Percentiles rank a stretch among this genome's conserved stretches.
Conservation (phyloP, 441 rosid genomes). For the Syzygium syzygioides region DNA sequence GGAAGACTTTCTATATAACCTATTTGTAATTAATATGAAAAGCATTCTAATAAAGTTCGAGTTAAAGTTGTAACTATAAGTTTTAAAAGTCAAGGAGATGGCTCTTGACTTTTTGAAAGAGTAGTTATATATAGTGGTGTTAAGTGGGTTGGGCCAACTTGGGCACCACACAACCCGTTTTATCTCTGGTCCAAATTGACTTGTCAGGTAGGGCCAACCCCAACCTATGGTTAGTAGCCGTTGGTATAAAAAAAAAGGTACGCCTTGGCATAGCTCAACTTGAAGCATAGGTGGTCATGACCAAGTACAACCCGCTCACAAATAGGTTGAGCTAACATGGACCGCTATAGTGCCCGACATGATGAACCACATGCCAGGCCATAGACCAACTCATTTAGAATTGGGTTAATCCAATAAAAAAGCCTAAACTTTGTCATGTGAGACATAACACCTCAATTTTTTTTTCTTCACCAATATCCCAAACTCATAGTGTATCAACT, state of each 20-base stretch:
- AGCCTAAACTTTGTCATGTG: accelerated
- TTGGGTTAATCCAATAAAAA: neutral
- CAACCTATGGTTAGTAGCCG: no score
- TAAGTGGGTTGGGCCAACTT: neutral
- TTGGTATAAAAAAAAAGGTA: no score
- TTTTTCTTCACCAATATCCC: neutral
- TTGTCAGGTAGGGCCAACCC: no score
- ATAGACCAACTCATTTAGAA: neutral
- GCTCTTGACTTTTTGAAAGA: neutral
- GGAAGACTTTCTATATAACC: neutral
- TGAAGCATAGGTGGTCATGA: neutral
- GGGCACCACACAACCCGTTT: neutral
- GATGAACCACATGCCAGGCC: accelerated
- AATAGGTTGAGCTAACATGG: neutral
- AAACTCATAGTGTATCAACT: neutral
- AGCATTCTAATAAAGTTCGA: neutral
- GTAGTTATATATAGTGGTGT: accelerated
- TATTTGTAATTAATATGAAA: neutral
- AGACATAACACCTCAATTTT: neutral
- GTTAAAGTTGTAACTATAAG: neutral
- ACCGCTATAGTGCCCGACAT: neutral
- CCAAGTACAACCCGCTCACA: neutral
- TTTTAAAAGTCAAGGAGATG: neutral
- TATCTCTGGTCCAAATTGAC: no score
- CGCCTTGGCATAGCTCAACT: accelerated